Base-by-base conservation (phyloP, 2,329 filamentous ascomycete species). In the Fusarium subtropicale region DNA sequence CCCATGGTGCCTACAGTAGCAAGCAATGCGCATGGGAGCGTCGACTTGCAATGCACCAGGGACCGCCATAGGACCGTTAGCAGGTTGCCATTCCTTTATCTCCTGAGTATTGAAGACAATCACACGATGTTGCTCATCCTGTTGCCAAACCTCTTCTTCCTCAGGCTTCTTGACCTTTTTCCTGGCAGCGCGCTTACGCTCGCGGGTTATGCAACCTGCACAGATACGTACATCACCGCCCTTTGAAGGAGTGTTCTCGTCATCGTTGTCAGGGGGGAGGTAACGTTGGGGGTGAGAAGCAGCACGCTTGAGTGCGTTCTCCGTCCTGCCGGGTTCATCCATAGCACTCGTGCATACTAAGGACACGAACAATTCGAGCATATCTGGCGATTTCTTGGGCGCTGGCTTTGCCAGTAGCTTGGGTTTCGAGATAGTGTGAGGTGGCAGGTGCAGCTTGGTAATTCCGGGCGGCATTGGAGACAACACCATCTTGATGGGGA, bases 211-310 rank as follows among this genome's bases (percentile, higher is more conserved):
- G 80, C 96, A 99, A n/a, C 93, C 93, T 28, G 85, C 81, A 80
- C 96, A 99, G 65, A 98, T 98, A 72, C 91, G 90, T 20, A 99
- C 93, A 73, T 97, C 93, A n/a, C 93, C 96, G 44, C 96, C 96
- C 73, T 97, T 94, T 56, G 93, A 85, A 3, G 94, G 91, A 56
- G 90, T 92, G 55, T 90, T 88, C 28, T 89, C 88, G 50, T 92
- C 90, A 22, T 89, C 87, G 30, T 86, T 84, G 16, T 71, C 63
- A 20, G 74, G 74, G 2, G 79, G 79, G 3, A 81, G 67, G 48
- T 79, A 78, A 12, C 77, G 70, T 44, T 82, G 80, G 11, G 77
- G 77, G 22, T 82, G 78, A 20, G 79, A 77, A 12, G 80, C 81
- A 26, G 86, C 85, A 56, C 85, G 82, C 53, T 84, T 81, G n/a